These are phyloP conservation scores for Schoenoplectus triqueter DNA, from an alignment of 202 grass and related monocot species.

Conservation along the genomic window DNA sequence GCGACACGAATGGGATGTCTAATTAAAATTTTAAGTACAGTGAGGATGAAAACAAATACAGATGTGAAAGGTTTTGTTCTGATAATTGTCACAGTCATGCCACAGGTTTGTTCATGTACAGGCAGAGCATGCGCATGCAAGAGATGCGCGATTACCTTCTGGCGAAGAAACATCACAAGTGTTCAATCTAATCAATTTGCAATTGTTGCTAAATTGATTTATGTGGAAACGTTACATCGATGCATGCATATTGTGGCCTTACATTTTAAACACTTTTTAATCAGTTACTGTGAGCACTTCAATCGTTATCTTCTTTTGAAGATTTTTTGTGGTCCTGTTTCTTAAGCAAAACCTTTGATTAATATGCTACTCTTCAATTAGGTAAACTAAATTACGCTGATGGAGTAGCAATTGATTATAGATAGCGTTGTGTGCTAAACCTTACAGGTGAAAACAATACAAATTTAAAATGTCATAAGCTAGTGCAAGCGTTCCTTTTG, in stretches of 20 bases:
- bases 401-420: constrained; percentile 5
- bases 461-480: background rate
- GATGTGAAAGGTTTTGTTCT: constrained; percentile 13
- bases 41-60: background rate
- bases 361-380: background rate
- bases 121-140: background rate
- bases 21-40: background rate
- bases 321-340: constrained; percentile 13
- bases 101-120: background rate
- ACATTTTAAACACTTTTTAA: constrained; percentile 9
- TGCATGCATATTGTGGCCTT: background rate
- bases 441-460: background rate
- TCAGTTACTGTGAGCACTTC: background rate
- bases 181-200: constrained; percentile 21
- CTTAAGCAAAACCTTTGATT: background rate
- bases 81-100: constrained; percentile 13
- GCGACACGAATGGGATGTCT: background rate
- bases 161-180: background rate
- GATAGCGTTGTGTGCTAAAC: background rate
- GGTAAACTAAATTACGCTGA: constrained; percentile 5
- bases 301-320: background rate
- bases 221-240: background rate
- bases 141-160: background rate
- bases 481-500: constrained; percentile 6
- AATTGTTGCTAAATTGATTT: background rate